Evolutionary conservation across 2,329 filamentous ascomycete genomes (phyloP), one percentile per base, ranked within the genome.

Genomic region (Metarhizium anisopliae): DNA sequence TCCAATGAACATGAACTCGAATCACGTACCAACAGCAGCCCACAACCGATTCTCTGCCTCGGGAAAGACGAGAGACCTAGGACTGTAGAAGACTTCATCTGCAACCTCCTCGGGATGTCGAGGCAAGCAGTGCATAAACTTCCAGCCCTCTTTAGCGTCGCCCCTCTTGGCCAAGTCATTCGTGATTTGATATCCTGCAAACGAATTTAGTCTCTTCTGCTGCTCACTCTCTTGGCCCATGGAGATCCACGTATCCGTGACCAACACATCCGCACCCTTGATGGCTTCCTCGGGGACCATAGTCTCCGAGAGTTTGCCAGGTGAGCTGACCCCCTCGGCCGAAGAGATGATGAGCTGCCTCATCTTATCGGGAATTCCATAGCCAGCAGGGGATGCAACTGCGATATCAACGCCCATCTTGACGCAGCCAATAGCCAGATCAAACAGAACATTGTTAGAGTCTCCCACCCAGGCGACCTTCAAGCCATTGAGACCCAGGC

Each of bases 71-170:
- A 99, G 76, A 43, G 89, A 95, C 65, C 87, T 81, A 0, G 83
- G 78, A 51, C 89, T 85, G 72, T 97, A 96, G 68, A 99, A 97
- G 2, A 99, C 92, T 67, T 94, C 91, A 66, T 99, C 93, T 56
- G 82, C 84, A 38, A 99, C 94, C 74, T 99, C 94, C 71, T 99
- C 93, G 0, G 83, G 82, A 68, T 99, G 92, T 59, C 94, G 83
- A 14, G 94, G 94, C 57, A 99, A 74, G 70, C 94, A 99, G 76
- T 99, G 94, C 94, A 99, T 96, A 70, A 99, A 99, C 72, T 90
- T 91, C 94, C 94, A 99, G 60, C 82, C 81, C 14, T 87, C 78
- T 70, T 94, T 95, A 47, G 94, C 94, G 20, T 90, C 92, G 47
- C 91, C 92, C 52, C 85, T 80, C 71, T 86, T 82, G 2, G 91